These are phyloP conservation scores for Phyllostachys edulis DNA, from an alignment of 176 grass and related monocot species.

Conservation along the genomic window DNA sequence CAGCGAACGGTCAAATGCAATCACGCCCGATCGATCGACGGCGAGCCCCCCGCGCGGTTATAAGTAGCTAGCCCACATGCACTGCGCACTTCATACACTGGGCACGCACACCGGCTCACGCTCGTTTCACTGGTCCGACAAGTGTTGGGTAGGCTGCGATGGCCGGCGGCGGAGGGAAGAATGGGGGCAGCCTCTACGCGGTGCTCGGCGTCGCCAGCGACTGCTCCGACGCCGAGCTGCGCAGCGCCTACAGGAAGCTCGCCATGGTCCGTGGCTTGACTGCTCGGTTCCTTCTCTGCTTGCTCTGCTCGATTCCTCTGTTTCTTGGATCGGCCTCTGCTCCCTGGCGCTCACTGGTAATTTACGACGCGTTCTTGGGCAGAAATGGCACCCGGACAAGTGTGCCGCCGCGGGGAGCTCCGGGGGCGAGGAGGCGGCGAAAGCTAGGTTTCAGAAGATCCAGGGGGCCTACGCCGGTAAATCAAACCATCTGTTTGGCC, in stretches of 20 bases:
- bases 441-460: constrained; percentile 68
- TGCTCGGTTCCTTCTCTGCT: neutral
- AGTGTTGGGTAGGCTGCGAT: neutral
- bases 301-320: neutral
- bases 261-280: constrained; percentile 34
- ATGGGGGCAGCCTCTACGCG: constrained; percentile 49
- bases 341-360: neutral
- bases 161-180: constrained; percentile 33
- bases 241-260: constrained; percentile 68
- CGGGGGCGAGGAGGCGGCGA: constrained; percentile 37
- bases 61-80: constrained; percentile 36
- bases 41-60: neutral
- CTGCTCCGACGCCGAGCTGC: constrained; percentile 71
- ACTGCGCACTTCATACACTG: neutral
- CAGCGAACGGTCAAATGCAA: constrained; percentile 16
- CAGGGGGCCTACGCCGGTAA: constrained; percentile 62
- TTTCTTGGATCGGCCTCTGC: neutral
- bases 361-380: neutral
- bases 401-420: constrained; percentile 36
- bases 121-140: neutral
- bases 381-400: constrained; percentile 85
- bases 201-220: constrained; percentile 56
- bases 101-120: neutral
- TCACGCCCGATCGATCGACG: neutral
- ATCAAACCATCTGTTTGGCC: neutral